phyloP scores from a whole-genome alignment of 768 basidiomycete genomes.

The Hericium coralloides region DNA sequence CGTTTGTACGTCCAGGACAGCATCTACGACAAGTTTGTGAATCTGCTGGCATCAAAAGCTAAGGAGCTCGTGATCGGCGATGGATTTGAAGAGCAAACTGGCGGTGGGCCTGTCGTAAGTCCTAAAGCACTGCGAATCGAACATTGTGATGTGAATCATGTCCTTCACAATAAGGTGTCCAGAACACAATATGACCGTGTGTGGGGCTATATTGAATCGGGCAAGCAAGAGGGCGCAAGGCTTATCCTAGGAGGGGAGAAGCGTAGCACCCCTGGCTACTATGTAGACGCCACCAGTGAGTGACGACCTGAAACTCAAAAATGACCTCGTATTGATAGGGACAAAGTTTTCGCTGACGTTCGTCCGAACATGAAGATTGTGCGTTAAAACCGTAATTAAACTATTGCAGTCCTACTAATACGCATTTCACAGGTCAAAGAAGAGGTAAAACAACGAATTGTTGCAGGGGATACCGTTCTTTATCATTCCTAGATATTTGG shows the following conservation, averaged over 20 bases:
- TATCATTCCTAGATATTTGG: constrained; percentile 69
- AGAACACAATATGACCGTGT: constrained; percentile 81
- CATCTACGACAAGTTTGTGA: constrained; percentile 79
- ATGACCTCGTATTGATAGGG: neutral
- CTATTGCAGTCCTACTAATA: neutral
- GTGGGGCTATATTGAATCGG: constrained; percentile 81
- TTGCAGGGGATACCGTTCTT: neutral
- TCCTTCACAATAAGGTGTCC: constrained; percentile 44
- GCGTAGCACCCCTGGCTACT: constrained; percentile 72
- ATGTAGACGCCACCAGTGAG: constrained; percentile 83
- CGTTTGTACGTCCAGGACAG: constrained; percentile 83
- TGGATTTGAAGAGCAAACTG: constrained; percentile 65
- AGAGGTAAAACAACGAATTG: constrained; percentile 35
- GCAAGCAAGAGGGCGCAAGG: constrained; percentile 77
- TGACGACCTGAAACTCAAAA: neutral
- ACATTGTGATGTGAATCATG: neutral
- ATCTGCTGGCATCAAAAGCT: constrained; percentile 54
- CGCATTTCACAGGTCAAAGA: constrained; percentile 44
- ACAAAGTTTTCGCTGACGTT: constrained; percentile 73
- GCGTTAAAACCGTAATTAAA: constrained; percentile 18
- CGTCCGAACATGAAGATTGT: constrained; percentile 81
- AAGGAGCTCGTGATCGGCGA: constrained; percentile 68
- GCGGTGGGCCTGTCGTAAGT: constrained; percentile 79
- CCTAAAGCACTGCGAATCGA: neutral
- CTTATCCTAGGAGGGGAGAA: constrained; percentile 73